phyloP scores from a whole-genome alignment of 257 asterid species.

The Solanum chaucha region DNA sequence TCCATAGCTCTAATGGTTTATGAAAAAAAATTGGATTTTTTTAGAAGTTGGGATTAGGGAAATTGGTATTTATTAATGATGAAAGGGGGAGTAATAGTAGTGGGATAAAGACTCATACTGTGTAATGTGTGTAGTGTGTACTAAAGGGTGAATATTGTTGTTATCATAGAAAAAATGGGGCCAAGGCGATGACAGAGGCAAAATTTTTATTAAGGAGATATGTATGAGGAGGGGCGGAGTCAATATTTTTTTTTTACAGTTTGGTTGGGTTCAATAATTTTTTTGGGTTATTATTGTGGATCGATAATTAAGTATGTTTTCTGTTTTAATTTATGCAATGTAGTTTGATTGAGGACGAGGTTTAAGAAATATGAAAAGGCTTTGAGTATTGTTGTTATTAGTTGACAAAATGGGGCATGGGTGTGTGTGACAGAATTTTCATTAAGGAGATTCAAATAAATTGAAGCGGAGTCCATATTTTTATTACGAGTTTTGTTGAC shows the following conservation, averaged over 20 bases:
- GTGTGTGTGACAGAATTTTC: neutral
- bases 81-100: neutral
- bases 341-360: neutral
- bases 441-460: neutral
- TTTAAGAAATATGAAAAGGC: too few relatives aligned
- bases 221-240: neutral
- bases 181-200: accelerated
- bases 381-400: too few relatives aligned
- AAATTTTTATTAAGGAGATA: neutral
- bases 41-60: neutral
- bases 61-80: neutral
- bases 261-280: neutral
- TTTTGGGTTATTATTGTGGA: too few relatives aligned
- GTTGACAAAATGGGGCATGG: too few relatives aligned
- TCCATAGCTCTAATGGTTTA: neutral
- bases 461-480: neutral
- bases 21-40: neutral
- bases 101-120: neutral
- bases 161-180: neutral
- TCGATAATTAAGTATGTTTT: too few relatives aligned
- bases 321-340: too few relatives aligned
- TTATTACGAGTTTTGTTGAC: neutral
- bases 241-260: neutral
- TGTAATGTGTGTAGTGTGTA: neutral
- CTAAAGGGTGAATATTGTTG: neutral